Percentiles rank a stretch among this genome's conserved stretches.
Conservation (phyloP, 1,139 yeast species). For the Diutina mesorugosa region DNA sequence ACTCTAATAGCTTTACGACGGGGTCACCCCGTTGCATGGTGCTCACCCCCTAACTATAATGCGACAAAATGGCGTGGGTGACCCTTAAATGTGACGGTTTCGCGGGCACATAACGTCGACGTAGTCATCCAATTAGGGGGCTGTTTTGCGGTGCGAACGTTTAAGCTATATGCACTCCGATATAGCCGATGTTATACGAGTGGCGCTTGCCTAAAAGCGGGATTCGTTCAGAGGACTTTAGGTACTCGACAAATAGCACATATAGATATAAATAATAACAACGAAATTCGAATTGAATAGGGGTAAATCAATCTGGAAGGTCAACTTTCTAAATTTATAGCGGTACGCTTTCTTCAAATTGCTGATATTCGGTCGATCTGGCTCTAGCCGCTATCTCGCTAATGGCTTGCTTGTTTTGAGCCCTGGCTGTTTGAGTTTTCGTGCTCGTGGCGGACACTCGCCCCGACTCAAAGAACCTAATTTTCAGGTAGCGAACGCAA, state of each 20-base stretch:
- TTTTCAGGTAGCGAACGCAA: not conserved
- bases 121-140: not conserved
- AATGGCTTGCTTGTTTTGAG: not conserved
- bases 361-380: not conserved
- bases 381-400: not conserved
- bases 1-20: not conserved
- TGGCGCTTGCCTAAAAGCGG: not conserved
- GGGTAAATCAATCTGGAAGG: too few relatives aligned
- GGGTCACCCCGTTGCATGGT: not conserved
- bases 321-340: too few relatives aligned
- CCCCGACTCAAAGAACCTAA: not conserved
- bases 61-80: not conserved
- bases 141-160: not conserved
- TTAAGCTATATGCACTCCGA: not conserved
- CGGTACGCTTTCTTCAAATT: not conserved
- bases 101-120: not conserved
- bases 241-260: not conserved
- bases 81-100: not conserved
- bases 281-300: too few relatives aligned
- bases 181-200: not conserved
- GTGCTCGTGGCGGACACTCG: not conserved
- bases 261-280: too few relatives aligned
- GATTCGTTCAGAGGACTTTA: not conserved
- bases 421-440: not conserved
- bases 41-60: not conserved